Evolutionary conservation across 495 filamentous ascomycete species (phyloP).

Genomic region (Glarea lozoyensis): DNA sequence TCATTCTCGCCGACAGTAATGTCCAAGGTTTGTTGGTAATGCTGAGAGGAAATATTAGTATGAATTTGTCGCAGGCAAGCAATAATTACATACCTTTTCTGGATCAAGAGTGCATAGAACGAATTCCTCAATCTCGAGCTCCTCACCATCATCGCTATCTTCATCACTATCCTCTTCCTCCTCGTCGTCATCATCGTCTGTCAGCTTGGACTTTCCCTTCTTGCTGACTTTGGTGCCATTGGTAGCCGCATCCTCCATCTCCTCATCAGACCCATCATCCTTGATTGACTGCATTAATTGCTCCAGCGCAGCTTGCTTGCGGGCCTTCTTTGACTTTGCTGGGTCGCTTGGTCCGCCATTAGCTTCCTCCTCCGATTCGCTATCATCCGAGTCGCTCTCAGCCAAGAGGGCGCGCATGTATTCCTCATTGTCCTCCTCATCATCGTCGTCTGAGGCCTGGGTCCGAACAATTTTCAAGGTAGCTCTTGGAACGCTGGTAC

Average conservation of each 20-base stretch:
- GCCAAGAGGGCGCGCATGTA: slow-evolving; percentile 41
- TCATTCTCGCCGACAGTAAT: slow-evolving; percentile 82
- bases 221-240: slow-evolving; percentile 41
- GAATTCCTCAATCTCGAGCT: slow-evolving; percentile 68
- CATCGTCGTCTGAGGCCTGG: slow-evolving; percentile 39
- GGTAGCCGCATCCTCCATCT: slow-evolving; percentile 52
- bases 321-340: slow-evolving; percentile 75
- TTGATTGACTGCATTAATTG: slow-evolving; percentile 61
- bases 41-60: slow-evolving; percentile 36
- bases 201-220: slow-evolving; percentile 78
- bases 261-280: slow-evolving; percentile 49
- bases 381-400: slow-evolving; percentile 40
- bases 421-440: slow-evolving; percentile 52
- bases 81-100: slow-evolving; percentile 28
- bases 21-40: slow-evolving; percentile 92
- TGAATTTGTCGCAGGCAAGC: neutral
- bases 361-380: slow-evolving; percentile 49
- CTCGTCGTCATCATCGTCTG: slow-evolving; percentile 53
- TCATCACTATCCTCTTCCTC: slow-evolving; percentile 45
- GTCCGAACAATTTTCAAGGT: slow-evolving; percentile 85
- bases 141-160: slow-evolving; percentile 53
- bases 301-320: slow-evolving; percentile 58
- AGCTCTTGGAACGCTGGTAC: slow-evolving; percentile 50
- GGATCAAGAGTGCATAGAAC: slow-evolving; percentile 93
- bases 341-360: slow-evolving; percentile 89